Evolutionary conservation across 192 early-diverging fungal genomes (phyloP), one percentile per base, ranked within the genome.

Genomic region (Coemansia sp.): DNA sequence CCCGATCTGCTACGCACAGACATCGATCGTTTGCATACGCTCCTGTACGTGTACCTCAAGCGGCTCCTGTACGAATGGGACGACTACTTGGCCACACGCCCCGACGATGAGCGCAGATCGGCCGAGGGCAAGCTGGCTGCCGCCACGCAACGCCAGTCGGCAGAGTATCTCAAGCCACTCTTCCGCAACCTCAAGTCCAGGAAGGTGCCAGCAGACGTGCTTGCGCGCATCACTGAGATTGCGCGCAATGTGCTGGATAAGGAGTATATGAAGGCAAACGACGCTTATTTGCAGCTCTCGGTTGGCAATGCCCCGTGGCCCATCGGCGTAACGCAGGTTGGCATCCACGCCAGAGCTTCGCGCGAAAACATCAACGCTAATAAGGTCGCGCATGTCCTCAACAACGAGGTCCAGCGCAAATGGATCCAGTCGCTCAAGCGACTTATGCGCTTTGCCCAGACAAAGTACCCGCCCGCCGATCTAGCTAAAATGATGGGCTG

Each of bases 291-390:
- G 57, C 91, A 92, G 62, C 85, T 99, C 45, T 93, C 93, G 0
- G 96, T 99, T 59, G 96, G 98, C 51, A 99, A 99, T 76, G 92
- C 96, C 23, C 95, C 98, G 0, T 99, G 98, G 98, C 98, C 96
- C 14, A 92, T 99, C 76, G 98, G 93, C 30, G 73, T 97, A 21
- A 97, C 95, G 63, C 94, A 95, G 89, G 94, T 95, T 70, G 93
- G 96, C 86, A 98, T 98, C 72, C 97, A 99, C 84, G 95, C 95
- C 73, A 91, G 96, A 70, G 93, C 92, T 21, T 93, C 91, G n/a
- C 92, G 95, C 49, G 96, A 97, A 80, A 98, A 96, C 78, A 97
- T 99, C 88, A 92, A 91, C 73, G 87, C 93, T 2, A 89, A 90
- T 6, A 92, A 99, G 69, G 94, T 99, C 15, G 97, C 97, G 3